Evolutionary conservation across 768 basidiomycete genomes (phyloP), one percentile per base, ranked within the genome.

Genomic region (Tulasnella sp.): DNA sequence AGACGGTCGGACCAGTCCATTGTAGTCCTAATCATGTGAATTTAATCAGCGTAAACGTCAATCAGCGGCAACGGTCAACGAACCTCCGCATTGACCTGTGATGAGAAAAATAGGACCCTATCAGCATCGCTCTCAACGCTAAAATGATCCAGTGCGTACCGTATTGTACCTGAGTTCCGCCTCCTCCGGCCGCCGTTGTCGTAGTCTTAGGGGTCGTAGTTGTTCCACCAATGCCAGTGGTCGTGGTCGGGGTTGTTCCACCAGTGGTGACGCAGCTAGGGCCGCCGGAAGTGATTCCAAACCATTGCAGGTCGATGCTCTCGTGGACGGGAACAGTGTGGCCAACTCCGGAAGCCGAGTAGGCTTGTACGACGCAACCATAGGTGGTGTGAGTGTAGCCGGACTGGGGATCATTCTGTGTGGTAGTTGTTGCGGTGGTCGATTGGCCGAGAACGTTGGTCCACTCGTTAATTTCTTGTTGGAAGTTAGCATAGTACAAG

Each of bases 391-490:
- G 84, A 29, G 86, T 86, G 84, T 87, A 88, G 40, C 85, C 85
- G 38, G 83, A 80, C 15, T 83, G 75, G 11, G 87, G 87, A 31
- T 83, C 84, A 80, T 86, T 86, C 58, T 82, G 79, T 71, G 83
- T 81, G 68, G 82, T 84, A 9, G 83, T 81, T 14, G 82, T 81
- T 1, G 87, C 83, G 6, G 86, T 87, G 42, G 79, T 79, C 76
- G 83, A 83, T 79, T 85, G 83, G 7, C 85, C 85, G 78, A 88
- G 87, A 58, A 89, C 84, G 77, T 86, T 87, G 38, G 87, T 87
- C 88, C 88, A 89, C 79, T 89, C 84, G 80, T 87, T 87, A 79
- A 88, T 83, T 71, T 84, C 86, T 81, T 89, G 86, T 36, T 79
- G 82, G 80, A 85, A 88, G 83, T 88, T 88, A 72, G 84, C 81